Conservation (phyloP, 441 rosid species). For the Corymbia calophylla region DNA sequence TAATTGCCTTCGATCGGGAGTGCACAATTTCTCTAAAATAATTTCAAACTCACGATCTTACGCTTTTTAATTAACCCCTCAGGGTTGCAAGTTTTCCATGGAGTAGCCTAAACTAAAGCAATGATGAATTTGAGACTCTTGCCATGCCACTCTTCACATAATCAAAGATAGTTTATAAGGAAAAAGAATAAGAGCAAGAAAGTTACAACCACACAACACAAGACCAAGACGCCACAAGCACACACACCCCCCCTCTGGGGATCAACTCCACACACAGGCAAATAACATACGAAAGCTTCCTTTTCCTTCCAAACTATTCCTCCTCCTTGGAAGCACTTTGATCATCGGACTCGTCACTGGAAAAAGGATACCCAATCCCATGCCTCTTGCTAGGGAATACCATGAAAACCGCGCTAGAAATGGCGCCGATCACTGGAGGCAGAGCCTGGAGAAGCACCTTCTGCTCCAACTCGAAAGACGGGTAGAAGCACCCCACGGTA, state of each 20-base stretch:
- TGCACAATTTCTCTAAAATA: background rate
- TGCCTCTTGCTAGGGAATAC: background rate
- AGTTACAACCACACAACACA: background rate
- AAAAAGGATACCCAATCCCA: background rate
- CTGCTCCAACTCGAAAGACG: background rate
- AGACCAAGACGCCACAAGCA: background rate
- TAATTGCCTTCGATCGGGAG: too few species aligned
- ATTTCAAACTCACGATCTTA: background rate
- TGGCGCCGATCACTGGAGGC: background rate
- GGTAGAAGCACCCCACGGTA: background rate
- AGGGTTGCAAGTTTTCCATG: background rate
- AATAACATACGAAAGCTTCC: background rate
- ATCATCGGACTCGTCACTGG: background rate
- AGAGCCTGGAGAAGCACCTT: background rate
- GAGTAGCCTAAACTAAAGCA: background rate
- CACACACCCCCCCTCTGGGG: background rate
- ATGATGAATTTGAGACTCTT: background rate
- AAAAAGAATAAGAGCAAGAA: background rate
- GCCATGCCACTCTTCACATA: background rate
- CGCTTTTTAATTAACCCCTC: background rate
- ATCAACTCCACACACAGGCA: background rate
- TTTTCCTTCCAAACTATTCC: background rate
- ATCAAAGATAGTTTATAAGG: background rate
- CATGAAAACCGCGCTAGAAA: background rate
- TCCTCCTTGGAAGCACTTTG: background rate